phyloP scores from a whole-genome alignment of 176 grass and related monocot species.

The Rhynchospora pubera region DNA sequence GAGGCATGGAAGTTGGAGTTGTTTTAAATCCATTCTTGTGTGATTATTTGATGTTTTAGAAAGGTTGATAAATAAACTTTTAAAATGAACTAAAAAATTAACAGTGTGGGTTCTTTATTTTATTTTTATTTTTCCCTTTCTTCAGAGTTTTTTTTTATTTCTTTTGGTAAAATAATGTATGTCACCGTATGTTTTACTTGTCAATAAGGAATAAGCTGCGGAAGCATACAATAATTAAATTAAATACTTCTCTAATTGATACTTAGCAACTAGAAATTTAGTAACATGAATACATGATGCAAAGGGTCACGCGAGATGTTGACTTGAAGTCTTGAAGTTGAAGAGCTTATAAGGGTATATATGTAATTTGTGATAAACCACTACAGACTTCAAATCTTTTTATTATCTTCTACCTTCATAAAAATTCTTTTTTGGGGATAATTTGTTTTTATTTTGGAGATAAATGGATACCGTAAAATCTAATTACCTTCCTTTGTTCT shows the following conservation, averaged over 20 bases:
- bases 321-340: too few species aligned
- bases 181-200: neutral
- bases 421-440: too few species aligned
- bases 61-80: conserved; percentile 5
- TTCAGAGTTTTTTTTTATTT: neutral
- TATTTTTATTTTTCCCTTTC: neutral
- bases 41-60: conserved; percentile 17
- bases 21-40: conserved; percentile 18
- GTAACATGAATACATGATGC: too few species aligned
- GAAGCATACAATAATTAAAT: neutral
- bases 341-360: too few species aligned
- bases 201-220: conserved; percentile 2
- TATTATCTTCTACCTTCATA: too few species aligned
- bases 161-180: conserved; percentile 8
- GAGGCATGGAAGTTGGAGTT: conserved; percentile 55
- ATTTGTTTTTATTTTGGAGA: too few species aligned
- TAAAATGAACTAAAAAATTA: neutral
- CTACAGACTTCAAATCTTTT: too few species aligned
- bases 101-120: neutral
- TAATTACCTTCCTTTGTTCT: too few species aligned
- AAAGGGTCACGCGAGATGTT: too few species aligned
- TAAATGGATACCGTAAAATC: too few species aligned
- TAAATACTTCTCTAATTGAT: neutral
- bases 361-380: too few species aligned
- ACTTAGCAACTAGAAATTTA: too few species aligned